Percentiles rank a stretch among this genome's conserved stretches.
Conservation (phyloP, 208 protist genomes). For the Leishmania major region DNA sequence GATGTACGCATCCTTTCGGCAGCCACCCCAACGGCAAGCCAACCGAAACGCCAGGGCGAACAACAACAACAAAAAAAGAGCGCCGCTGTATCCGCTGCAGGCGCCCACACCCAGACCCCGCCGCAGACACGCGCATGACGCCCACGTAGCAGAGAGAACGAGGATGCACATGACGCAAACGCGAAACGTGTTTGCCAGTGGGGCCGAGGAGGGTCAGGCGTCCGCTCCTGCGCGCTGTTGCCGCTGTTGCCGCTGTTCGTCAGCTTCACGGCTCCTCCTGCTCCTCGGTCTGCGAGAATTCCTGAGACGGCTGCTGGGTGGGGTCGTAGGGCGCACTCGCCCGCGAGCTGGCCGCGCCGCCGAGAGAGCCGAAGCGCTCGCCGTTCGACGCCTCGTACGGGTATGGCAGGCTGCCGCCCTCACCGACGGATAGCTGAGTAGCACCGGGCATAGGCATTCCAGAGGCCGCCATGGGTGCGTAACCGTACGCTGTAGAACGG, state of each 20-base stretch:
- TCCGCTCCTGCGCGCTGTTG: neutral
- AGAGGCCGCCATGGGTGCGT: slow-evolving; percentile 15
- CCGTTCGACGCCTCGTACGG: slow-evolving; percentile 27
- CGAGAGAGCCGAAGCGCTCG: neutral
- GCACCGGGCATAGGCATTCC: slow-evolving; percentile 18
- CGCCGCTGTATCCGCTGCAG: neutral
- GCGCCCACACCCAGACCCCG: neutral
- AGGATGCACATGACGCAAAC: neutral
- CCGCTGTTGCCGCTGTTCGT: neutral
- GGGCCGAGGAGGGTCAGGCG: neutral
- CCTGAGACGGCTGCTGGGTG: slow-evolving; percentile 27
- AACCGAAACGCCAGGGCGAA: neutral
- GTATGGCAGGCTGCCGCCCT: slow-evolving; percentile 22
- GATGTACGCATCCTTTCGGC: neutral
- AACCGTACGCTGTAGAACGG: slow-evolving; percentile 27
- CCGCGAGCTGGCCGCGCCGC: slow-evolving; percentile 20
- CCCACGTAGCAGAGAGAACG: neutral
- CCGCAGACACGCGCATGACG: neutral
- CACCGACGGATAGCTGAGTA: neutral
- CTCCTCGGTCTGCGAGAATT: slow-evolving; percentile 64
- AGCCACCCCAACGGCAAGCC: neutral
- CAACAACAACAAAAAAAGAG: too few species aligned
- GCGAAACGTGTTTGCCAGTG: neutral
- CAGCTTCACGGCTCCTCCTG: slow-evolving; percentile 42
- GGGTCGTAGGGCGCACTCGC: slow-evolving; percentile 37